phyloP scores from a whole-genome alignment of 371 early-diverging fungal genomes.

The Mortierella sp. region DNA sequence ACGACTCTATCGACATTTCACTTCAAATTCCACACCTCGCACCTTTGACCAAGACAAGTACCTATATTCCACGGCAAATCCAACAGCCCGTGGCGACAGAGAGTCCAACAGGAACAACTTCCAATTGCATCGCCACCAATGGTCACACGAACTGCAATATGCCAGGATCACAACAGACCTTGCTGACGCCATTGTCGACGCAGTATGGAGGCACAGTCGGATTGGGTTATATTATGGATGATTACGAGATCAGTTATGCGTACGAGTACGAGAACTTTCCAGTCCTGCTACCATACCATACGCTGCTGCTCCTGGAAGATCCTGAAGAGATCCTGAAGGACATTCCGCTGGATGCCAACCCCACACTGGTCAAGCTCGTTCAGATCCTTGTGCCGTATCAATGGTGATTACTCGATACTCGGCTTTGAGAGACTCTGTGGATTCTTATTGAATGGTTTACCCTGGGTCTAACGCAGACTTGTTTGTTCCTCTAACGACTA shows the following conservation, averaged over 20 bases:
- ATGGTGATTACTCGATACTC: no score
- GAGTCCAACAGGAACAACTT: conserved; percentile 17
- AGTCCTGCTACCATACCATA: conserved; percentile 86
- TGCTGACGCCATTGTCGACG: conserved; percentile 32
- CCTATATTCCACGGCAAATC: conserved; percentile 20
- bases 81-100: conserved; percentile 8
- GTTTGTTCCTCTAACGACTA: no score
- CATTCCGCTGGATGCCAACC: conserved; percentile 85
- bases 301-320: conserved; percentile 84
- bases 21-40: conserved; percentile 71
- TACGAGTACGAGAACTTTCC: conserved; percentile 78
- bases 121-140: conserved; percentile 8
- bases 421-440: no score
- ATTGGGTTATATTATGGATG: conserved; percentile 44
- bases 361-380: conserved; percentile 84
- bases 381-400: conserved; percentile 91
- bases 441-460: not conserved
- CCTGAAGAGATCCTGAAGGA: conserved; percentile 83
- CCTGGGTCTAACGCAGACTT: no score
- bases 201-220: conserved; percentile 37
- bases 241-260: conserved; percentile 59
- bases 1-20: conserved; percentile 82
- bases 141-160: conserved; percentile 2
- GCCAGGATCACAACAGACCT: conserved; percentile 30
- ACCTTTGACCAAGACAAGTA: conserved; percentile 28